Conservation (phyloP, 805 yeast species). For the Candida broadrunensis region DNA sequence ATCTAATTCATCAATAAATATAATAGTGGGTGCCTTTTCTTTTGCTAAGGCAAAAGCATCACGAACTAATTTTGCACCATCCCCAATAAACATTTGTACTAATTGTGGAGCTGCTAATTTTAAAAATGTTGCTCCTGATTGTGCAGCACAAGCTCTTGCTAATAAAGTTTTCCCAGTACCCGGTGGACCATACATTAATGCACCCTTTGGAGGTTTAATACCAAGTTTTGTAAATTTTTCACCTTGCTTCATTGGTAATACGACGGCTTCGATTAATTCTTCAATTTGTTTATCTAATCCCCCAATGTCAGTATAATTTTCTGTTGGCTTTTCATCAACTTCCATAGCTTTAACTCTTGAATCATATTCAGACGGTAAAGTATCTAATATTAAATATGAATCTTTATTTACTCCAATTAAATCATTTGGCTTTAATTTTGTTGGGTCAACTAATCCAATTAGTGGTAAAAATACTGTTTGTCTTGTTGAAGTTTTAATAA, state of each 20-base stretch:
- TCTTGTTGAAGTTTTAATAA: constrained; percentile 93
- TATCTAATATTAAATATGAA: constrained; percentile 87
- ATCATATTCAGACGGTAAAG: constrained; percentile 95
- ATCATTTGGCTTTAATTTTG: constrained; percentile 92
- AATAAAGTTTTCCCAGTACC: constrained; percentile 46
- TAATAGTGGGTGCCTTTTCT: constrained; percentile 46
- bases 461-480: constrained; percentile 96
- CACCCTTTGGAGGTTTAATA: constrained; percentile 62
- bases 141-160: constrained; percentile 49
- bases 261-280: constrained; percentile 97
- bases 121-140: constrained; percentile 44
- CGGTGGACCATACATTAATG: constrained; percentile 48
- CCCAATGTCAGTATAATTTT: constrained; percentile 95
- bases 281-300: constrained; percentile 98
- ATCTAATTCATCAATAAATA: constrained; percentile 46
- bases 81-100: constrained; percentile 47
- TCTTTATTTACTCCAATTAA: constrained; percentile 97
- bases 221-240: constrained; percentile 94
- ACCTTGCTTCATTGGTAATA: constrained; percentile 96
- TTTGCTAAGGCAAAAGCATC: constrained; percentile 47
- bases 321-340: constrained; percentile 98
- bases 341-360: constrained; percentile 99
- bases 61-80: constrained; percentile 44
- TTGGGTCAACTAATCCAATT: constrained; percentile 92
- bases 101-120: constrained; percentile 46